phyloP scores from a whole-genome alignment of 2,329 filamentous ascomycete species.

The Pseudocercospora musae region DNA sequence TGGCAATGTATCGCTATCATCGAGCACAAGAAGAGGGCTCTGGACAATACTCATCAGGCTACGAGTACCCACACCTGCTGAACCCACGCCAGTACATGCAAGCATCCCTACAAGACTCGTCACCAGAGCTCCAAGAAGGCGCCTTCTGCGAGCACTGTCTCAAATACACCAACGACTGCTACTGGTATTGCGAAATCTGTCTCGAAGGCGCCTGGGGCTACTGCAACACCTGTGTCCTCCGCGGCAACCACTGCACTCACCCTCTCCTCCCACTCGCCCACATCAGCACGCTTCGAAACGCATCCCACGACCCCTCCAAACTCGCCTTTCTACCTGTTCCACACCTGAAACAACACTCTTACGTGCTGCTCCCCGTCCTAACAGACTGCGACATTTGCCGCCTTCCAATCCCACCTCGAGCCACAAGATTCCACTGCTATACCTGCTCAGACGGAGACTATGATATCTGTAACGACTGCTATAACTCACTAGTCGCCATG shows the following conservation, averaged over 20 bases:
- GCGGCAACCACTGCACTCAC: constrained; percentile 77
- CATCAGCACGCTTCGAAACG: constrained; percentile 32
- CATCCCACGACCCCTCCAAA: constrained; percentile 19
- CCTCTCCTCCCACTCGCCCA: constrained; percentile 73
- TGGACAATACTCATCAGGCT: constrained; percentile 40
- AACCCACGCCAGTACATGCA: constrained; percentile 45
- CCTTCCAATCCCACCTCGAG: constrained; percentile 65
- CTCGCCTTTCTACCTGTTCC: constrained; percentile 27
- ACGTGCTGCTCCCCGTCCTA: constrained; percentile 49
- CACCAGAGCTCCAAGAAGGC: constrained; percentile 62
- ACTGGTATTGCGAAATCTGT: constrained; percentile 83
- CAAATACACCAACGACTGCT: constrained; percentile 73
- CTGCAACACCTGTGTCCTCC: constrained; percentile 82
- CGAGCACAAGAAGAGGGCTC: constrained; percentile 36
- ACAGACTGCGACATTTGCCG: constrained; percentile 80
- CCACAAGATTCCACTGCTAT: constrained; percentile 76
- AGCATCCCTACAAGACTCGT: constrained; percentile 9
- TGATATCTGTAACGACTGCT: constrained; percentile 79
- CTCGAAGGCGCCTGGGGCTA: constrained; percentile 95
- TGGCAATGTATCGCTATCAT: constrained; percentile 53
- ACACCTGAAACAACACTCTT: constrained; percentile 41
- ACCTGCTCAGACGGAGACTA: constrained; percentile 78
- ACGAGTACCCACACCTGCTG: constrained; percentile 54
- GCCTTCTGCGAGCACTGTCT: constrained; percentile 79
- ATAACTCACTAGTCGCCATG: constrained; percentile 61